phyloP scores from a whole-genome alignment of 129 eudicot genomes.

The Ambrosia artemisiifolia region DNA sequence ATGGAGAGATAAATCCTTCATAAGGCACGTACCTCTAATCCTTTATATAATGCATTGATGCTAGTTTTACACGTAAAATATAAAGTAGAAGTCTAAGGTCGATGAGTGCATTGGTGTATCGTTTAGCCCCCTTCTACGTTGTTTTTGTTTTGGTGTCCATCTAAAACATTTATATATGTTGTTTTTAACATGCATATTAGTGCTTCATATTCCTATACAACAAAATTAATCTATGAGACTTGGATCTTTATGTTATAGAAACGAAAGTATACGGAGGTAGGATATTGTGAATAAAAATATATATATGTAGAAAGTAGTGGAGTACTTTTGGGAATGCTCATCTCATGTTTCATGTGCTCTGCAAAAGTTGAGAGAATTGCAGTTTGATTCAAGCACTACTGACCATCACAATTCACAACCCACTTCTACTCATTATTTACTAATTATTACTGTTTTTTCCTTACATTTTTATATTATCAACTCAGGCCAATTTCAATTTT shows the following conservation, averaged over 20 bases:
- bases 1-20: too few species aligned
- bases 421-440: not conserved
- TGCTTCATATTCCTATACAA: too few species aligned
- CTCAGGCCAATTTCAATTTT: not conserved
- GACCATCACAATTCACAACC: not conserved
- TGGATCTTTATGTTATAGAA: too few species aligned
- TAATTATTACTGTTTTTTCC: not conserved
- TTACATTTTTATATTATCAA: not conserved
- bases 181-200: too few species aligned
- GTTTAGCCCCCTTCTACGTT: too few species aligned
- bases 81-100: too few species aligned
- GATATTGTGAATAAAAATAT: not conserved
- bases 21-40: too few species aligned
- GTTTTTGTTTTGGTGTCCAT: too few species aligned
- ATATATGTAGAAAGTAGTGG: slow-evolving; percentile 10
- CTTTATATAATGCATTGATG: too few species aligned
- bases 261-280: not conserved
- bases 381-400: slow-evolving; percentile 20
- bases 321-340: slow-evolving; percentile 27
- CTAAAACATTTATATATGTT: too few species aligned
- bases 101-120: too few species aligned
- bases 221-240: not conserved
- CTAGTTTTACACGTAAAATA: too few species aligned
- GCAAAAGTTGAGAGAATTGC: slow-evolving; percentile 11
- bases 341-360: slow-evolving; percentile 37